Percentiles rank a stretch among this genome's conserved stretches.
Evolutionary conservation across 345 rosid species (phyloP).

Genomic region (Sapria himalayana): DNA sequence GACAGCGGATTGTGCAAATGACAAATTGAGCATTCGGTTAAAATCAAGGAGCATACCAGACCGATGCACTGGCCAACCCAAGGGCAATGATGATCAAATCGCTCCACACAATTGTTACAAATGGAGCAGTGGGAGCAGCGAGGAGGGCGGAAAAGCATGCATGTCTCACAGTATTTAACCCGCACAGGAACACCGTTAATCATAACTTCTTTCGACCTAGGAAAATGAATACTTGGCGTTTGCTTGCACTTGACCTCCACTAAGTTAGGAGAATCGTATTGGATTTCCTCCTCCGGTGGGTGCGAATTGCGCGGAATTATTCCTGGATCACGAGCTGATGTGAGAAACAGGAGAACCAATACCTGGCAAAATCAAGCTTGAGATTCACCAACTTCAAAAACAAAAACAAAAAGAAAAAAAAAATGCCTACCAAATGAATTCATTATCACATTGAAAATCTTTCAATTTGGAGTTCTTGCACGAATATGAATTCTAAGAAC

Average conservation of each 20-base stretch:
- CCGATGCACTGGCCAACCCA: slow-evolving; percentile 99
- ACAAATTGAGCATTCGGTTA: background rate
- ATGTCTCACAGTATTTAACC: slow-evolving; percentile 87
- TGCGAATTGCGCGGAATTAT: slow-evolving; percentile 69
- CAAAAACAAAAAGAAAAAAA: too few relatives aligned
- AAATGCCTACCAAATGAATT: too few relatives aligned
- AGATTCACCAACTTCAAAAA: slow-evolving; percentile 6
- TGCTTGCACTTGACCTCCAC: slow-evolving; percentile 58
- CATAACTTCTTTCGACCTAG: slow-evolving; percentile 67
- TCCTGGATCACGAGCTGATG: slow-evolving; percentile 93
- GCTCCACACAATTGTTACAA: slow-evolving; percentile 81
- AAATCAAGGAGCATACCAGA: slow-evolving; percentile 32
- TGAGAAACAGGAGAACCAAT: slow-evolving; percentile 59
- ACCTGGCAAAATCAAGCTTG: slow-evolving; percentile 33
- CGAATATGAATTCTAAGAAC: too few relatives aligned
- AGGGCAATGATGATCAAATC: slow-evolving; percentile 98
- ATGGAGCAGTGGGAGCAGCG: slow-evolving; percentile 94
- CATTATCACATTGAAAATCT: too few relatives aligned
- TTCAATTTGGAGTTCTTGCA: too few relatives aligned
- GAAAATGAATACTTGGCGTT: slow-evolving; percentile 72
- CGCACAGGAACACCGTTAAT: slow-evolving; percentile 68
- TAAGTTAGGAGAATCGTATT: slow-evolving; percentile 36
- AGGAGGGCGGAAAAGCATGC: slow-evolving; percentile 97
- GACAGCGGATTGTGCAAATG: background rate
- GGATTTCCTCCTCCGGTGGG: slow-evolving; percentile 87